Percentiles rank a stretch among this genome's conserved stretches.
phyloP scores from a whole-genome alignment of 345 rosid genomes.

The Microthlaspi erraticum region DNA sequence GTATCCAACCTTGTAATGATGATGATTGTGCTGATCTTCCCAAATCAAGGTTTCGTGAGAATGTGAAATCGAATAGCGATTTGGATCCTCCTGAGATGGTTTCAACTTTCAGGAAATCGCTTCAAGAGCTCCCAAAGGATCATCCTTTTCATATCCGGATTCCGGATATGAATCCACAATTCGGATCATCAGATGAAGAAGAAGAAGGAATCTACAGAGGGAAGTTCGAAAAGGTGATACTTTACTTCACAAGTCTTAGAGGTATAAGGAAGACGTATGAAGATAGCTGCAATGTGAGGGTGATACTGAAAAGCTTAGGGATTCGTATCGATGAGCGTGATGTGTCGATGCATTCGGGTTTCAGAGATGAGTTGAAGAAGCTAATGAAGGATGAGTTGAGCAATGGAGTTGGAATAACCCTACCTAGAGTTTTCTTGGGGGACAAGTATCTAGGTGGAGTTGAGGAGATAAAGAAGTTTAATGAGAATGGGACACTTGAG shows the following conservation, averaged over 20 bases:
- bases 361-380: slow-evolving; percentile 73
- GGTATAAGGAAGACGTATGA: slow-evolving; percentile 86
- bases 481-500: slow-evolving; percentile 80
- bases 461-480: slow-evolving; percentile 70
- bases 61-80: slow-evolving; percentile 40
- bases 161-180: slow-evolving; percentile 28
- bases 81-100: slow-evolving; percentile 69
- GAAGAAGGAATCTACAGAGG: background rate
- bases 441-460: slow-evolving; percentile 73
- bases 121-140: slow-evolving; percentile 54
- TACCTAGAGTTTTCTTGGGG: slow-evolving; percentile 81
- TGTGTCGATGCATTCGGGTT: slow-evolving; percentile 85
- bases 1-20: slow-evolving; percentile 35
- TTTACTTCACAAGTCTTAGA: slow-evolving; percentile 80
- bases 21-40: slow-evolving; percentile 42
- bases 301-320: slow-evolving; percentile 61
- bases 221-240: slow-evolving; percentile 50
- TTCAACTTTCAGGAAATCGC: slow-evolving; percentile 61
- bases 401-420: slow-evolving; percentile 45
- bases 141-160: slow-evolving; percentile 62
- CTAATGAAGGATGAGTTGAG: slow-evolving; percentile 49
- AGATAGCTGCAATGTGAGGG: slow-evolving; percentile 68
- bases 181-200: slow-evolving; percentile 25
- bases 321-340: slow-evolving; percentile 76
- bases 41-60: slow-evolving; percentile 49